Evolutionary conservation across 176 grass and related monocot genomes (phyloP), one percentile per base, ranked within the genome.

Genomic region (Musa beccarii): DNA sequence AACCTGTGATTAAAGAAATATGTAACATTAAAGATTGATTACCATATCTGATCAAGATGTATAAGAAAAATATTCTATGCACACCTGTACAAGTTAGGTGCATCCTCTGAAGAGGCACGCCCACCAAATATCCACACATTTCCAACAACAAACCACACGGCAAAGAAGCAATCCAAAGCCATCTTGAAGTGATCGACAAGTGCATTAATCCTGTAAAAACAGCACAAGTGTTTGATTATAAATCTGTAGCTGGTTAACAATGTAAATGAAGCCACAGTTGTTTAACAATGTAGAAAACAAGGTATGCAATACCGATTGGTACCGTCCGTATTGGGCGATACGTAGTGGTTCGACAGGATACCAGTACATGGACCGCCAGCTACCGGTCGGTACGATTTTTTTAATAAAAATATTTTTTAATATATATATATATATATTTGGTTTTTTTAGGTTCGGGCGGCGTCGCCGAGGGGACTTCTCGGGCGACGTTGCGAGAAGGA

Each of bases 111-210:
- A 66, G 82, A 87, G 43, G 90, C 86, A 52, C 56, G 90, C 14
- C 82, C 85, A 16, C 95, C 95, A 75, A 98, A 89, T 75, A 94
- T 87, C 95, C 95, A 94, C 49, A 98, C 88, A 84, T 94, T 98
- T 62, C 95, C 95, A 63, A 94, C 90, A 74, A 94, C 95, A 79
- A 98, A 94, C 95, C 95, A 98, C 50, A 93, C 84, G 0, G 95
- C 88, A 69, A 98, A 98, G 83, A 98, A 94, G 79, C 88, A 91
- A 87, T 98, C 90, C 52, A 94, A 71, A 19, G 70, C 83, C 80
- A 98, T 83, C 80, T 98, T 94, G 66, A 87, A 93, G 84, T 89
- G 84, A 20, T 89, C 90, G 12, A 93, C 84, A 62, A 91, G 73
- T 76, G 90, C 84, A 29, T 87, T 89, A 52, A 98, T 73, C 90